These are phyloP conservation scores for Piloderma croceum DNA, from an alignment of 768 basidiomycete genomes.

Conservation along the genomic window DNA sequence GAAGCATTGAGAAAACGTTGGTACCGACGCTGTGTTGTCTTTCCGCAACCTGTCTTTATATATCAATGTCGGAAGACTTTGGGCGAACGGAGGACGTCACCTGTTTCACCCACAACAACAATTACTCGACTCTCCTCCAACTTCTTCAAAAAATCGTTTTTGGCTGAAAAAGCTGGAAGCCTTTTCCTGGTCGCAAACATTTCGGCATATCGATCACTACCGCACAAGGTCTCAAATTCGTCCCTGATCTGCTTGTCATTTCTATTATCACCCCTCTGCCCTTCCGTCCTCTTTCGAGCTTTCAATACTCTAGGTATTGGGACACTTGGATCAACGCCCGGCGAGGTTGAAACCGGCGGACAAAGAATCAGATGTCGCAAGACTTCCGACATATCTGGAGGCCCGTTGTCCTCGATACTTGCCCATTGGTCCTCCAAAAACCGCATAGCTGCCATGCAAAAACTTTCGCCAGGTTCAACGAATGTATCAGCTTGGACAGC, in stretches of 20 bases:
- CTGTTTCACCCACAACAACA: conserved; percentile 88
- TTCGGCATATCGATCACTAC: conserved; percentile 43
- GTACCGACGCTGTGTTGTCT: conserved; percentile 75
- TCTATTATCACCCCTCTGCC: conserved; percentile 34
- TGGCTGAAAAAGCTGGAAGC: conserved; percentile 73
- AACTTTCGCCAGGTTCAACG: conserved; percentile 62
- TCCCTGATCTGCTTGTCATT: conserved; percentile 43
- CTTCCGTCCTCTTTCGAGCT: conserved; percentile 16
- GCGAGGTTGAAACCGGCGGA: conserved; percentile 10
- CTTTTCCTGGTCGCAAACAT: conserved; percentile 52
- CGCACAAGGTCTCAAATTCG: conserved; percentile 45
- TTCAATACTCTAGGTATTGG: background rate
- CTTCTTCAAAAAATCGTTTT: conserved; percentile 53
- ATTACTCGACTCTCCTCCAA: conserved; percentile 61
- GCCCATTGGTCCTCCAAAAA: conserved; percentile 70
- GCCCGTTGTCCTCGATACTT: conserved; percentile 57
- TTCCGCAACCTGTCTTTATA: conserved; percentile 73
- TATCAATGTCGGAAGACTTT: no score
- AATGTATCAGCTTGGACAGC: conserved; percentile 51
- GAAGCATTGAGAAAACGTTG: background rate
- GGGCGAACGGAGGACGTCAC: conserved; percentile 39
- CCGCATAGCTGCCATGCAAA: conserved; percentile 66
- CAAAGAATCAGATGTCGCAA: conserved; percentile 52
- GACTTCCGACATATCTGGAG: conserved; percentile 69
- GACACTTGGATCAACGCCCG: conserved; percentile 6